Evolutionary conservation across 2,329 filamentous ascomycete genomes (phyloP).

Genomic region (Apiospora rasikravindrae): DNA sequence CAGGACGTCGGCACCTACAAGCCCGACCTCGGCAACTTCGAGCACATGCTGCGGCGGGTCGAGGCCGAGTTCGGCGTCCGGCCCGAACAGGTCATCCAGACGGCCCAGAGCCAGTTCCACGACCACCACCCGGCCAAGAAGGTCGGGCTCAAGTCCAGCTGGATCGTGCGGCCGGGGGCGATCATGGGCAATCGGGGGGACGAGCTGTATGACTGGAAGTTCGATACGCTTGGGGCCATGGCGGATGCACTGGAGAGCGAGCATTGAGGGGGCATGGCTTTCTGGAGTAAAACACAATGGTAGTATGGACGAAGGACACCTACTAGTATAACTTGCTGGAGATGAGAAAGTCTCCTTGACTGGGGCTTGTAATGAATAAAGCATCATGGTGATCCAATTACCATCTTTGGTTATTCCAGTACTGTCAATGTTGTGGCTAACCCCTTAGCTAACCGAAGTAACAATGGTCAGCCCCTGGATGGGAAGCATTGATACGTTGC

Average conservation of each 20-base stretch:
- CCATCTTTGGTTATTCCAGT: too few species aligned
- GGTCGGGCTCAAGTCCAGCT: slow-evolving; percentile 62
- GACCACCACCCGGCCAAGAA: slow-evolving; percentile 70
- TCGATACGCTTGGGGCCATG: slow-evolving; percentile 64
- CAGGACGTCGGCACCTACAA: slow-evolving; percentile 76
- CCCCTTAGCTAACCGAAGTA: too few species aligned
- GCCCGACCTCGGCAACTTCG: slow-evolving; percentile 68
- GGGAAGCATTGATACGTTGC: too few species aligned
- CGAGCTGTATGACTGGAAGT: slow-evolving; percentile 57
- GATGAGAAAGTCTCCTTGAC: too few species aligned
- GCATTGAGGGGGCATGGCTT: neutral
- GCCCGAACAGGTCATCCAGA: slow-evolving; percentile 57
- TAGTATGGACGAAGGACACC: neutral
- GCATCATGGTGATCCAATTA: too few species aligned
- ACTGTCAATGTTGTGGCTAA: too few species aligned
- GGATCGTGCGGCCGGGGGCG: slow-evolving; percentile 55
- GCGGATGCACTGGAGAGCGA: slow-evolving; percentile 56
- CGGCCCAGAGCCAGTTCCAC: slow-evolving; percentile 71
- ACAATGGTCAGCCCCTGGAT: too few species aligned
- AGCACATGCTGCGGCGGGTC: slow-evolving; percentile 64
- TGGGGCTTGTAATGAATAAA: too few species aligned
- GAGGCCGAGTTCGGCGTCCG: slow-evolving; percentile 59
- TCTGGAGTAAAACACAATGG: neutral
- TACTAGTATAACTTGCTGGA: too few species aligned
- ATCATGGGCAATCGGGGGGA: slow-evolving; percentile 47